phyloP scores from a whole-genome alignment of 495 filamentous ascomycete genomes.

The Annulohypoxylon bovei region DNA sequence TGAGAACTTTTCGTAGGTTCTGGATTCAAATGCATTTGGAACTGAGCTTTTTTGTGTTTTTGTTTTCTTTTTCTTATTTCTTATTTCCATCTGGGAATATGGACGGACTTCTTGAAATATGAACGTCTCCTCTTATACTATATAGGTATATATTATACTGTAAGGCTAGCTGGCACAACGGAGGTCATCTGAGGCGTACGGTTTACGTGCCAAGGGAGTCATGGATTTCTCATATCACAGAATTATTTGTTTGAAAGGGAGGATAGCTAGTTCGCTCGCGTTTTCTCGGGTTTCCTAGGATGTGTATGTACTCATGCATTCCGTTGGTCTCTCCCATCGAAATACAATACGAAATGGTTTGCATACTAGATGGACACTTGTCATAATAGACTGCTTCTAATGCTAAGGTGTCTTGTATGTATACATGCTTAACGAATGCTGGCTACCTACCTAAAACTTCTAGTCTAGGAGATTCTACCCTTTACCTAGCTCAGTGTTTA shows the following conservation, averaged over 20 bases:
- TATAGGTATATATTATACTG: too few relatives aligned
- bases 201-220: slow-evolving; percentile 29
- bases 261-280: background rate
- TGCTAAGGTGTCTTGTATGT: background rate
- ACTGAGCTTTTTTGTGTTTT: too few relatives aligned
- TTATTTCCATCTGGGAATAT: too few relatives aligned
- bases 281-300: background rate
- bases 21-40: too few relatives aligned
- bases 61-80: too few relatives aligned
- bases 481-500: background rate
- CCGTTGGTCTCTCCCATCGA: too few relatives aligned
- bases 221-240: slow-evolving; percentile 3
- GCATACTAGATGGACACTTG: too few relatives aligned
- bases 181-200: slow-evolving; percentile 14
- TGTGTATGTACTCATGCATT: too few relatives aligned
- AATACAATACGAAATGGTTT: too few relatives aligned
- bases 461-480: background rate
- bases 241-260: background rate
- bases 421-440: background rate
- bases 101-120: too few relatives aligned
- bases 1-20: too few relatives aligned
- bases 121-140: too few relatives aligned
- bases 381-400: background rate
- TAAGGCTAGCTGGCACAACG: slow-evolving; percentile 7
- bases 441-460: background rate